Percentiles rank a stretch among this genome's conserved stretches.
Evolutionary conservation across 2,329 filamentous ascomycete species (phyloP).

Genomic region (Corniculantispora saksenae): DNA sequence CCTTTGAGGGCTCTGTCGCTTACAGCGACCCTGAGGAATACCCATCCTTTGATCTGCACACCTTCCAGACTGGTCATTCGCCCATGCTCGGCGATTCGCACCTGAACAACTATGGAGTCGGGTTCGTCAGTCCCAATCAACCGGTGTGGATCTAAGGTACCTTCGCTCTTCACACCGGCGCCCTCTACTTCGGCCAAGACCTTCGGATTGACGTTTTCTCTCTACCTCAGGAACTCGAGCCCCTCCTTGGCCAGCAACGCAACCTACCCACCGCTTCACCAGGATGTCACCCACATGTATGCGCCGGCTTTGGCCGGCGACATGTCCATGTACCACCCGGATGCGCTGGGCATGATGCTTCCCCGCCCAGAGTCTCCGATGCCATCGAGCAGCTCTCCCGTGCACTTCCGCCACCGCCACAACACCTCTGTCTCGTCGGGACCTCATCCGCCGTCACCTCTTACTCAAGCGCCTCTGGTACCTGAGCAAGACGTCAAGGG

Average conservation of each 20-base stretch:
- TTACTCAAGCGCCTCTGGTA: conserved; percentile 34
- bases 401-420: conserved; percentile 37
- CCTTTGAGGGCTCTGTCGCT: conserved; percentile 60
- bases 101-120: conserved; percentile 47
- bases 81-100: conserved; percentile 47
- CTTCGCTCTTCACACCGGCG: conserved; percentile 41
- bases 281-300: conserved; percentile 35
- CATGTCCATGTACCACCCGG: conserved; percentile 40
- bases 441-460: conserved; percentile 38
- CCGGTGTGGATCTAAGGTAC: conserved; percentile 58
- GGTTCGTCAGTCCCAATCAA: conserved; percentile 66
- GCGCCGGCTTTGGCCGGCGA: conserved; percentile 40
- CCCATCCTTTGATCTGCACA: conserved; percentile 48
- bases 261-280: conserved; percentile 46
- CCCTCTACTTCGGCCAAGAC: conserved; percentile 39
- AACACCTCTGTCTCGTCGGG: conserved; percentile 37
- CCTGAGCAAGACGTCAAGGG: conserved; percentile 35
- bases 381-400: conserved; percentile 33
- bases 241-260: conserved; percentile 41
- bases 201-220: conserved; percentile 55
- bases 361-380: conserved; percentile 49
- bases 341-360: conserved; percentile 43
- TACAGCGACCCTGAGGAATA: conserved; percentile 65
- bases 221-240: conserved; percentile 46
- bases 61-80: conserved; percentile 46